Evolutionary conservation across 1,284 basidiomycete genomes (phyloP).

Genomic region (Puccinia polysora): DNA sequence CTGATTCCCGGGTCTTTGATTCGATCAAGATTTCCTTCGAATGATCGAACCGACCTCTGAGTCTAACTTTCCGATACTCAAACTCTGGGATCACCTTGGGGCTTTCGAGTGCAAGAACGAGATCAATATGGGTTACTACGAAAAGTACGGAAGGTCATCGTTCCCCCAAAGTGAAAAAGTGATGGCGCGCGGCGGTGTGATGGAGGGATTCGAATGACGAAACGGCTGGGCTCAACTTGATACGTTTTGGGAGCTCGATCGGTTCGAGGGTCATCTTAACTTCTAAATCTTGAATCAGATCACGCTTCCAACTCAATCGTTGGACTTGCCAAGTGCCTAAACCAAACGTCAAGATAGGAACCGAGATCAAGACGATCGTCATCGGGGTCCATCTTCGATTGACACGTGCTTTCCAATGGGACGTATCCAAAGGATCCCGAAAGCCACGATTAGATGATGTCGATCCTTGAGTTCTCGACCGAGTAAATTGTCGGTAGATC

Average conservation of each 20-base stretch:
- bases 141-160: conserved; percentile 47
- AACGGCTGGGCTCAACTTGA: conserved; percentile 66
- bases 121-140: conserved; percentile 58
- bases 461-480: too few relatives aligned
- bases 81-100: conserved; percentile 62
- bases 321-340: conserved; percentile 88
- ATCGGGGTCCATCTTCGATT: conserved; percentile 53
- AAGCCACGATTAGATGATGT: conserved; percentile 4
- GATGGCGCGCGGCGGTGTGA: background rate
- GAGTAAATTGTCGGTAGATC: too few relatives aligned
- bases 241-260: conserved; percentile 70
- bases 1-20: conserved; percentile 80
- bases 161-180: conserved; percentile 37
- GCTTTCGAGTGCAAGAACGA: conserved; percentile 55
- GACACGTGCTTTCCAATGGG: conserved; percentile 23
- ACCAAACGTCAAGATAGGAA: conserved; percentile 85
- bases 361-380: conserved; percentile 72
- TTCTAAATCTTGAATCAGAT: conserved; percentile 87
- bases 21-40: conserved; percentile 72
- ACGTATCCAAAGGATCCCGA: conserved; percentile 29
- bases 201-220: background rate
- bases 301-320: conserved; percentile 89
- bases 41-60: conserved; percentile 74
- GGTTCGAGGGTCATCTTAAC: conserved; percentile 79
- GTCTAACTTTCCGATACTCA: conserved; percentile 71